phyloP scores from a whole-genome alignment of 2,329 filamentous ascomycete genomes.

The Albifimbria verrucaria region DNA sequence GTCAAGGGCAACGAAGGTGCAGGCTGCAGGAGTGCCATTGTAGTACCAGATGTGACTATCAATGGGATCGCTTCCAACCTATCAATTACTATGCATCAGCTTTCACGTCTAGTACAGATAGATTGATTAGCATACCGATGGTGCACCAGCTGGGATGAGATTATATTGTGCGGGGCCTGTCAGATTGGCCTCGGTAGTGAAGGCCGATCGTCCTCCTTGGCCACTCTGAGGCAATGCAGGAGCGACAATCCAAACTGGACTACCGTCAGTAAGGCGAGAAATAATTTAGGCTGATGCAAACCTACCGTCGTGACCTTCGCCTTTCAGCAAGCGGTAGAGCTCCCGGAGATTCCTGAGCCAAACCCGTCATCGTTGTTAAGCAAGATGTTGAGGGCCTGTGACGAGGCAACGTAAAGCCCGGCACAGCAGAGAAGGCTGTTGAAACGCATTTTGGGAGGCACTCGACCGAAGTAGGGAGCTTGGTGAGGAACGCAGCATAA shows the following conservation, averaged over 20 bases:
- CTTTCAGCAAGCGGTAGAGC: constrained; percentile 24
- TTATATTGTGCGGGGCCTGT: constrained; percentile 22
- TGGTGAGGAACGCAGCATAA: too few relatives aligned
- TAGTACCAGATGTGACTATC: constrained; percentile 59
- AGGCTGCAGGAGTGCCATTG: constrained; percentile 55
- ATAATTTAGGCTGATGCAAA: fast-evolving
- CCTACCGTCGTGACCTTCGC: constrained; percentile 23
- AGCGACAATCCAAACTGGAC: constrained; percentile 25
- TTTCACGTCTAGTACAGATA: too few relatives aligned
- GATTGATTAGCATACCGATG: constrained; percentile 17
- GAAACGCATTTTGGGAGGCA: constrained; percentile 17
- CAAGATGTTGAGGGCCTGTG: constrained; percentile 23
- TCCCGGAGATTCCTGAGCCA: constrained; percentile 26
- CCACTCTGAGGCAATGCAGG: constrained; percentile 26
- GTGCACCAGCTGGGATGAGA: constrained; percentile 23
- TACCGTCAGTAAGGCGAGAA: neutral
- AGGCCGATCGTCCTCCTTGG: constrained; percentile 23
- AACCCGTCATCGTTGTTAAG: constrained; percentile 28
- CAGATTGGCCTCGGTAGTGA: constrained; percentile 23
- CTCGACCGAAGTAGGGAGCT: too few relatives aligned
- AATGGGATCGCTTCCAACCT: constrained; percentile 44
- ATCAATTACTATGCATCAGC: too few relatives aligned
- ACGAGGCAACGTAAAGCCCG: constrained; percentile 13
- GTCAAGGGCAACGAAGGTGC: constrained; percentile 54
- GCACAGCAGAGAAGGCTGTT: constrained; percentile 12